These are phyloP conservation scores for Craterostigma plantagineum DNA, from an alignment of 257 asterid species.

Conservation along the genomic window DNA sequence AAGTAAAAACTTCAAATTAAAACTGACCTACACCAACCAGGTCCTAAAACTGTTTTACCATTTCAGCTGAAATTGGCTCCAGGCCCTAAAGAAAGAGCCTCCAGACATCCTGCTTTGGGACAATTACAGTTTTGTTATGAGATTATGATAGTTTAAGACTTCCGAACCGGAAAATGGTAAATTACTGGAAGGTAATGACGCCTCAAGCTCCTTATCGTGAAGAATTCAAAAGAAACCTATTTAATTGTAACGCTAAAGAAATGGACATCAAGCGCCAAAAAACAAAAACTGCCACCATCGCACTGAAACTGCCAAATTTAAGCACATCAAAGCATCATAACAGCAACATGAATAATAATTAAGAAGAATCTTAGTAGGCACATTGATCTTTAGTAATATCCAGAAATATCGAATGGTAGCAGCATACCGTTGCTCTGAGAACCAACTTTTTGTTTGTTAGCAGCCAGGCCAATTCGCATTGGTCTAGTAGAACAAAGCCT, in stretches of 20 bases:
- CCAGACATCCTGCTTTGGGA: constrained; percentile 91
- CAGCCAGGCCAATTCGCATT: constrained; percentile 90
- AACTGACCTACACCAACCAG: constrained; percentile 90
- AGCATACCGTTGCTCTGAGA: constrained; percentile 53
- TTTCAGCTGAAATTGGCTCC: constrained; percentile 76
- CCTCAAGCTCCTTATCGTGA: constrained; percentile 29
- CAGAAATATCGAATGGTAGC: constrained; percentile 5
- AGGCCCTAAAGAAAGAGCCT: constrained; percentile 79
- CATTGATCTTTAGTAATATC: constrained; percentile 7
- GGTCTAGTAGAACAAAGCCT: constrained; percentile 79
- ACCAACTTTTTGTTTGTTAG: constrained; percentile 57
- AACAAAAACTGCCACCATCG: constrained; percentile 16
- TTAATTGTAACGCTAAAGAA: constrained; percentile 22
- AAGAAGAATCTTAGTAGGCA: constrained; percentile 1
- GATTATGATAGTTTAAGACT: constrained; percentile 33
- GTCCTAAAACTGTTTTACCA: constrained; percentile 66
- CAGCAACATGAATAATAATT: constrained; percentile 11
- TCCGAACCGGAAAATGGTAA: constrained; percentile 18
- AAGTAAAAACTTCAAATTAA: constrained; percentile 35
- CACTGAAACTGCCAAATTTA: constrained; percentile 19
- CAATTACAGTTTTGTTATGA: constrained; percentile 58
- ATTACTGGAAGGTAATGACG: constrained; percentile 34
- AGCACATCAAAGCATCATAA: constrained; percentile 12
- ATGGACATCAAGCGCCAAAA: constrained; percentile 19
- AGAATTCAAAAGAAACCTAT: constrained; percentile 22